These are phyloP conservation scores for Luvunga scandens DNA, from an alignment of 345 rosid genomes.

Conservation along the genomic window DNA sequence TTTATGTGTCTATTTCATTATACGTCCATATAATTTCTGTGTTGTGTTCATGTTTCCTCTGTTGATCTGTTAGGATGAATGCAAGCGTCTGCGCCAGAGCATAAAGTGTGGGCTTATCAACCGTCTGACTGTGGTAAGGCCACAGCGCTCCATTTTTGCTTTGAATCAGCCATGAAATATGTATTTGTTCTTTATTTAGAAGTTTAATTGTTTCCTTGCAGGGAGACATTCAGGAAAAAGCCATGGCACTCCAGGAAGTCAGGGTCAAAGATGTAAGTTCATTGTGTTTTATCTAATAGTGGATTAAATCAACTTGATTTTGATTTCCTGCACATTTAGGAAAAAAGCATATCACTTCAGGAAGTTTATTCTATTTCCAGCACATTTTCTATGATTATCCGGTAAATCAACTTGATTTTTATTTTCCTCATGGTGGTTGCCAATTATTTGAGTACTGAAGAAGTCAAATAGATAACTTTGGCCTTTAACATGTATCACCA, in stretches of 20 bases:
- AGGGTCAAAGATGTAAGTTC: slow-evolving; percentile 90
- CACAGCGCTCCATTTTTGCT: not conserved
- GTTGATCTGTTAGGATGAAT: slow-evolving; percentile 75
- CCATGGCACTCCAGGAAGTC: slow-evolving; percentile 82
- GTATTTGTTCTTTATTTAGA: slow-evolving; percentile 8
- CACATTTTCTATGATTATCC: not conserved
- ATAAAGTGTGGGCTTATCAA: slow-evolving; percentile 91
- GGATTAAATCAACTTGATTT: not conserved
- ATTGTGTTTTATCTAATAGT: not conserved
- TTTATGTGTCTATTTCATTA: not conserved
- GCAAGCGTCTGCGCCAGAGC: slow-evolving; percentile 96
- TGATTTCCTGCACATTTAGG: not conserved
- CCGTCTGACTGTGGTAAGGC: slow-evolving; percentile 82
- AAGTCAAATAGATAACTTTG: not conserved
- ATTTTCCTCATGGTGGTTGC: not conserved
- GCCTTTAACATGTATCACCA: not conserved
- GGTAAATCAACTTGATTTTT: not conserved
- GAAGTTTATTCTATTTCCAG: not conserved
- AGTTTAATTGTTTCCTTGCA: slow-evolving; percentile 31
- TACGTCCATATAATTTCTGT: not conserved
- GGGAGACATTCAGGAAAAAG: slow-evolving; percentile 96
- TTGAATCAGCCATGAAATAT: not conserved
- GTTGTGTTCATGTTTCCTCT: slow-evolving; percentile 8
- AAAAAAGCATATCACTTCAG: not conserved
- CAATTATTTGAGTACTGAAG: not conserved